Evolutionary conservation across 352 stramenopile genomes (phyloP), one percentile per base, ranked within the genome.

Genomic region (Pythium insidiosum): DNA sequence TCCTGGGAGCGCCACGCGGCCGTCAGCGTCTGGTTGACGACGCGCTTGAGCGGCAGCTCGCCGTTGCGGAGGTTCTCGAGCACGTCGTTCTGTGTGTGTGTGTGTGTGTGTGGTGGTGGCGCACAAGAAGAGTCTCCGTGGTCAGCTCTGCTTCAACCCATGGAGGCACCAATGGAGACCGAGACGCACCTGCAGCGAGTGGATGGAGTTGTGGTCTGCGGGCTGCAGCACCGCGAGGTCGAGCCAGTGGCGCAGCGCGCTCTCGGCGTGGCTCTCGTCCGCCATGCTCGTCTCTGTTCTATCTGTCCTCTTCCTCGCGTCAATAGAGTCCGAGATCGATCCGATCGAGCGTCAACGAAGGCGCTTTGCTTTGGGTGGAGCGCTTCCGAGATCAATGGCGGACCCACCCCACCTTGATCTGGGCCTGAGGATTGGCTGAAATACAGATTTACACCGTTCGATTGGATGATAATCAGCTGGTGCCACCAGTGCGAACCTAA

Each of bases 231-330:
- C 61, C 46, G 62, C 54, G 28, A 58, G 61, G 25, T 85, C 74
- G 42, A 89, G 59, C 47, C 83, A 66, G 42, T 70, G 61, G 47
- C 58, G 53, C 26, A 89, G 63, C 47, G 81, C 73, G 60, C 87
- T 73, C 47, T 89, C 72, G 48, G 64, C 46, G 3, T 21, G 21
- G 38, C 20, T 21, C n/a, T 9, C 26, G 33, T 55, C 43, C 33
- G 13, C 53, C 53, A 62, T 62, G 16, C 33, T 62, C 13, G 18
- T 11, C 38, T 18, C 29, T 10, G 11, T 25, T 18, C 20, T 13
- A 15, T 36, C 15, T 41, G 24, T 15, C 26, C 7, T 28, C 39
- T 38, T 43, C 24, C 22, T 30, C 29, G 4, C n/a, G 21, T 26
- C 26, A 16, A 40, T 48, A 30, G 16, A n/a, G n/a, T n/a, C n/a